phyloP scores from a whole-genome alignment of 2,329 filamentous ascomycete genomes.

The Didymellaceae sp. region DNA sequence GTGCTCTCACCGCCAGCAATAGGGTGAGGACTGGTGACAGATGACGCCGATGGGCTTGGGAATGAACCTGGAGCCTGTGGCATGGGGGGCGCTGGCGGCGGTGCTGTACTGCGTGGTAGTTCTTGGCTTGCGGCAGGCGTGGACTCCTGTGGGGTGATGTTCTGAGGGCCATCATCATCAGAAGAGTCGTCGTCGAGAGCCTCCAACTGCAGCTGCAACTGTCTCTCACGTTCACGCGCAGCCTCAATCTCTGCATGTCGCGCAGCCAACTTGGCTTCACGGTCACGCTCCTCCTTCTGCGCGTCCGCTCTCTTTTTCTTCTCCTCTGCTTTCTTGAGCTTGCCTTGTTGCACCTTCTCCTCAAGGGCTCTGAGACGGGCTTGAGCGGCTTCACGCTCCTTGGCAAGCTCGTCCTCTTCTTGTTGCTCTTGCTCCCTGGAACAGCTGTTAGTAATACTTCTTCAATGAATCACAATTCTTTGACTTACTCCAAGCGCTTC shows the following conservation, averaged over 20 bases:
- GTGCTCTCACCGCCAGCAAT: constrained; percentile 77
- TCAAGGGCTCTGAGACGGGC: constrained; percentile 87
- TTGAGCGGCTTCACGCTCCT: constrained; percentile 80
- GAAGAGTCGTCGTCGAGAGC: constrained; percentile 69
- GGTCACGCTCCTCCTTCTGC: constrained; percentile 83
- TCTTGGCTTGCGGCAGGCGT: constrained; percentile 65
- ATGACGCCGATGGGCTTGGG: constrained; percentile 56
- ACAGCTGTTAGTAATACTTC: constrained; percentile 30
- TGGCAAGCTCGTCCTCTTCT: constrained; percentile 80
- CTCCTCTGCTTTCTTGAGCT: constrained; percentile 95
- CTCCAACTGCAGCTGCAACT: constrained; percentile 88
- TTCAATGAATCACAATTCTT: background rate
- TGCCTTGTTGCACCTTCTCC: constrained; percentile 91
- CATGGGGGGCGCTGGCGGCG: constrained; percentile 57
- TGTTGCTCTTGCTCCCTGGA: constrained; percentile 72
- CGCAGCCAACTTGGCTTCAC: constrained; percentile 81
- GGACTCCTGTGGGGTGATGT: constrained; percentile 68
- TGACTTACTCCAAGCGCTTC: constrained; percentile 80
- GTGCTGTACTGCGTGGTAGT: constrained; percentile 51
- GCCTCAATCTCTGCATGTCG: constrained; percentile 92
- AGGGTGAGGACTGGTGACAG: constrained; percentile 55
- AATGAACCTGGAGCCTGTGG: constrained; percentile 54
- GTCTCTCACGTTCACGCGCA: constrained; percentile 85
- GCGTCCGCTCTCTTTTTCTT: constrained; percentile 91
- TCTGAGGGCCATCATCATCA: constrained; percentile 78